Conservation (phyloP, 2,329 filamentous ascomycete genomes). For the Cordyceps tenuipes region DNA sequence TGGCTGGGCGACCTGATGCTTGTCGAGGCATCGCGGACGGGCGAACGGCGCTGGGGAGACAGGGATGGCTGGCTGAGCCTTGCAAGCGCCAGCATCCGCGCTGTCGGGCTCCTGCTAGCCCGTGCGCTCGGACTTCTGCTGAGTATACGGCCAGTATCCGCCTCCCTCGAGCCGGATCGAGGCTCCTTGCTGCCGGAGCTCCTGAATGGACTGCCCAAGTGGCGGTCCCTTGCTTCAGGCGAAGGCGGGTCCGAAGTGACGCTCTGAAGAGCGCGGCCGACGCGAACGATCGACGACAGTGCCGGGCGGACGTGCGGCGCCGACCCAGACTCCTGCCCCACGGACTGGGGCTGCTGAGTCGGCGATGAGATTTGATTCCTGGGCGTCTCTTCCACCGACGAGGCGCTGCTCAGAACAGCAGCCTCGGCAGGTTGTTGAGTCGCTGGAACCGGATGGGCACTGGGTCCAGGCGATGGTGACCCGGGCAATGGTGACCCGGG, state of each 20-base stretch:
- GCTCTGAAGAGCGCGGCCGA: conserved; percentile 46
- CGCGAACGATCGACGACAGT: conserved; percentile 51
- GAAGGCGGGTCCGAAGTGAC: conserved; percentile 52
- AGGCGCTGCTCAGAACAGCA: conserved; percentile 2
- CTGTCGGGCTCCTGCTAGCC: not conserved
- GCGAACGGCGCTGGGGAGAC: conserved; percentile 6
- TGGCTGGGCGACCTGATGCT: not conserved
- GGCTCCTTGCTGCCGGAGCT: conserved; percentile 29
- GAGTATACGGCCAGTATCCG: conserved; percentile 17
- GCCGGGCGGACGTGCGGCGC: conserved; percentile 32
- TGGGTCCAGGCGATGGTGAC: not conserved
- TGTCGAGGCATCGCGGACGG: not conserved
- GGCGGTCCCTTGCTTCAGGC: conserved; percentile 41
- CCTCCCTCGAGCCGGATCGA: conserved; percentile 21
- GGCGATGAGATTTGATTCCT: conserved; percentile 31
- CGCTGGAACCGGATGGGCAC: not conserved
- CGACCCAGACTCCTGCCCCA: conserved; percentile 20
- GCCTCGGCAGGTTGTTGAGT: not conserved
- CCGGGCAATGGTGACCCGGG: not conserved
- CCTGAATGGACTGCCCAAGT: conserved; percentile 49
- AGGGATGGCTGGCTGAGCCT: conserved; percentile 5
- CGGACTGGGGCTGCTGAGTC: conserved; percentile 25
- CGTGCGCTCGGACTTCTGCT: conserved; percentile 25
- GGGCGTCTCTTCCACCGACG: conserved; percentile 25
- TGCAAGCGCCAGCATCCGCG: conserved; percentile 6